Percentiles rank a stretch among this genome's conserved stretches.
Conservation (phyloP, 2,329 filamentous ascomycete species). For the Colletotrichum orbiculare region DNA sequence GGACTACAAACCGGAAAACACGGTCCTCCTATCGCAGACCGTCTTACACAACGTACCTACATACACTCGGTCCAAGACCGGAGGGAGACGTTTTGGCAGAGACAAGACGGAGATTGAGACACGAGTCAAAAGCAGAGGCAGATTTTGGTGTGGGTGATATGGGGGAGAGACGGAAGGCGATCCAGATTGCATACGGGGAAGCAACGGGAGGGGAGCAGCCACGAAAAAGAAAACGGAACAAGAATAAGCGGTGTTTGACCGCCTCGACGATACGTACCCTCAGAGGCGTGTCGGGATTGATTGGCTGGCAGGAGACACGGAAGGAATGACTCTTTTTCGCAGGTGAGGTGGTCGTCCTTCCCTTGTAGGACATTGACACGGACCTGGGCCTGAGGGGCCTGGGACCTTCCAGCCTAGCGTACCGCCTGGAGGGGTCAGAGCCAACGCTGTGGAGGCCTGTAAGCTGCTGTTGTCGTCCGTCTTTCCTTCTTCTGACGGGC, state of each 20-base stretch:
- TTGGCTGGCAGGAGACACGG: conserved; percentile 19
- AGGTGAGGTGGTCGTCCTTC: not conserved
- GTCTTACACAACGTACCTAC: too few relatives aligned
- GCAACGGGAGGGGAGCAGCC: conserved; percentile 21
- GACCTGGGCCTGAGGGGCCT: too few relatives aligned
- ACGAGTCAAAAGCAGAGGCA: not conserved
- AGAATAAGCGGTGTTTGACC: conserved; percentile 37
- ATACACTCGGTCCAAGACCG: not conserved
- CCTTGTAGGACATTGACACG: not conserved
- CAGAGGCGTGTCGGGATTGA: conserved; percentile 27
- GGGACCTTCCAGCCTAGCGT: not conserved
- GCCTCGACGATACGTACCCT: conserved; percentile 15
- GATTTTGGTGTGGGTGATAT: not conserved
- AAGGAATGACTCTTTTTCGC: conserved; percentile 14
- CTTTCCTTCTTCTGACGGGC: conserved; percentile 20
- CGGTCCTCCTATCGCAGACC: not conserved
- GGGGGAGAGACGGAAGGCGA: conserved; percentile 2
- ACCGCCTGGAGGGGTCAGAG: not conserved
- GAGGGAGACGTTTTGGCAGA: conserved; percentile 9
- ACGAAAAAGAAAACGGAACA: conserved; percentile 27
- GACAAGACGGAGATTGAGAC: not conserved
- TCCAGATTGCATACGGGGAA: conserved; percentile 29
- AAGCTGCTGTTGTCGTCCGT: conserved; percentile 2
- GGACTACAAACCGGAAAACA: conserved; percentile 13
- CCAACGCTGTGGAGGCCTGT: not conserved